Percentiles rank a stretch among this genome's conserved stretches.
Conservation (phyloP, 2,329 filamentous ascomycete genomes). For the Graphiopsis chlorocephala region DNA sequence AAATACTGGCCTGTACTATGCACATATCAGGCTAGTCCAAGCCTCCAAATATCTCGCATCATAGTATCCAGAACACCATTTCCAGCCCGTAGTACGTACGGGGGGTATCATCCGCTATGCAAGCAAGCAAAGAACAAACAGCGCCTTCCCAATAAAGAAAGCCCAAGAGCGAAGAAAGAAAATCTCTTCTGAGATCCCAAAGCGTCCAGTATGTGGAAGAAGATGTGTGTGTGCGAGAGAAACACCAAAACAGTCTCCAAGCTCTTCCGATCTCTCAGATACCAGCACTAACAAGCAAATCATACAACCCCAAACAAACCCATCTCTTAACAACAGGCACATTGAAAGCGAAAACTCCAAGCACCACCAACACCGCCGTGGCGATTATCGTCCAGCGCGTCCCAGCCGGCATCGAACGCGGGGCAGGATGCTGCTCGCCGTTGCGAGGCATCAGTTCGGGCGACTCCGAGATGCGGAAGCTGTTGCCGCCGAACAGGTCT, state of each 20-base stretch:
- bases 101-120: constrained; percentile 14
- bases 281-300: constrained; percentile 3
- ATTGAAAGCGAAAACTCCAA: neutral
- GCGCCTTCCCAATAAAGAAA: neutral
- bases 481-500: constrained; percentile 24
- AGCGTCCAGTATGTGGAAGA: neutral
- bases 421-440: neutral
- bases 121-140: neutral
- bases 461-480: constrained; percentile 22
- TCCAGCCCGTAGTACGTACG: neutral
- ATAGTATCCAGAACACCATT: constrained; percentile 3
- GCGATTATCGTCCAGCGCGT: constrained; percentile 4
- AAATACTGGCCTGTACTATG: neutral
- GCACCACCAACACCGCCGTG: neutral
- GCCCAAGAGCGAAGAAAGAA: neutral
- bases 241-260: neutral
- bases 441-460: neutral
- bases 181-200: neutral
- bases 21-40: neutral
- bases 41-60: neutral
- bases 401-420: neutral
- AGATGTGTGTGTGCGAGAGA: neutral
- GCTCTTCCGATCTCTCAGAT: neutral
- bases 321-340: constrained; percentile 7
- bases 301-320: constrained; percentile 14